A percentile compares a stretch with the other conserved stretches of the same genome.
Evolutionary conservation across 371 early-diverging fungal genomes (phyloP).

Genomic region (Mucor saturninus): DNA sequence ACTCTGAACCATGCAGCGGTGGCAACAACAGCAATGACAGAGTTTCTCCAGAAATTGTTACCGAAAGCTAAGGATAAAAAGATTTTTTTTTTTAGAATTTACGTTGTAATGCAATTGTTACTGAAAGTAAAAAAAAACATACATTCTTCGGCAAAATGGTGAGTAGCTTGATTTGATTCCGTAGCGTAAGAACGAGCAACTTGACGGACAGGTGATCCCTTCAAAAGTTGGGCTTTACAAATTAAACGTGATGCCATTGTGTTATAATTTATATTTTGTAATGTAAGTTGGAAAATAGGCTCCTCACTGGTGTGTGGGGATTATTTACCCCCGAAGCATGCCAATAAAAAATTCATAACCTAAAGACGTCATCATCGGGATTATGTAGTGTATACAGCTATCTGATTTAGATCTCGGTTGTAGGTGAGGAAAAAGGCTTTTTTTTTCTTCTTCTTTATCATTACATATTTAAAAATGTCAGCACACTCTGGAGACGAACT

Average conservation of each 20-base stretch:
- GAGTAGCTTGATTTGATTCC: slow-evolving; percentile 26
- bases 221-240: slow-evolving; percentile 21
- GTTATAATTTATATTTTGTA: slow-evolving; percentile 14
- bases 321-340: neutral
- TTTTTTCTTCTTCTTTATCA: slow-evolving; percentile 11
- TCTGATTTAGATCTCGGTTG: neutral
- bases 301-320: neutral
- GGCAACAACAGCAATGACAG: slow-evolving; percentile 42
- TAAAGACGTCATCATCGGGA: slow-evolving; percentile 16
- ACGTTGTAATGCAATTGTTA: neutral
- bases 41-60: slow-evolving; percentile 50
- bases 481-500: slow-evolving; percentile 65
- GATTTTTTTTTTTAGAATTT: neutral
- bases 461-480: slow-evolving; percentile 22
- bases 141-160: slow-evolving; percentile 32
- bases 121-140: neutral
- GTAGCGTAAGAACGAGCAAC: slow-evolving; percentile 28
- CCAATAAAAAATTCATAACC: too few species aligned
- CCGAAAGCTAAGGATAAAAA: slow-evolving; percentile 36
- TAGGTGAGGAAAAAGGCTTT: neutral
- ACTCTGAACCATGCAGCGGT: slow-evolving; percentile 49
- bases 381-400: neutral
- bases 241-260: slow-evolving; percentile 35
- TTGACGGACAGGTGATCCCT: slow-evolving; percentile 24
- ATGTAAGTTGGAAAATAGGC: neutral